Evolutionary conservation across 768 basidiomycete species (phyloP).

Genomic region (Rhizopogon roseolus): DNA sequence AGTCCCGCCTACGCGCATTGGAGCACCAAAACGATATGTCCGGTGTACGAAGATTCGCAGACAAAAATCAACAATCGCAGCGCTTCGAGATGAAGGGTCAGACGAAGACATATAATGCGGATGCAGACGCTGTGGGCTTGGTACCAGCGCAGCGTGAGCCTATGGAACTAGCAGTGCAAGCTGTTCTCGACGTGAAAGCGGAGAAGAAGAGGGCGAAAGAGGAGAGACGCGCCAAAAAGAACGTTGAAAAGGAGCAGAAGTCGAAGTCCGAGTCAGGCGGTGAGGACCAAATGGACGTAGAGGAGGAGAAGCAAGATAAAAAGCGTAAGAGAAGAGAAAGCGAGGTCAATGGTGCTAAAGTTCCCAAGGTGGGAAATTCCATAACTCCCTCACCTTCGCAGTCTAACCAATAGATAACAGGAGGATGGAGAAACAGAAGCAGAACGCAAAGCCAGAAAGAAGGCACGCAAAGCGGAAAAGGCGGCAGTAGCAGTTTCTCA

Average conservation of each 20-base stretch:
- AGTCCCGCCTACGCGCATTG: slow-evolving; percentile 85
- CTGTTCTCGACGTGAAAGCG: slow-evolving; percentile 76
- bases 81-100: slow-evolving; percentile 80
- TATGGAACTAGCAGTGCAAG: slow-evolving; percentile 69
- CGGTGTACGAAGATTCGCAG: slow-evolving; percentile 62
- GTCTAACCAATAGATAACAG: slow-evolving; percentile 17
- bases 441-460: slow-evolving; percentile 76
- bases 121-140: slow-evolving; percentile 78
- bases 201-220: slow-evolving; percentile 83
- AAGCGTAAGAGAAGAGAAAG: slow-evolving; percentile 53
- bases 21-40: slow-evolving; percentile 78
- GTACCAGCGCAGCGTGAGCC: slow-evolving; percentile 84
- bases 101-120: slow-evolving; percentile 79
- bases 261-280: slow-evolving; percentile 27
- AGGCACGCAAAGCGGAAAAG: slow-evolving; percentile 77
- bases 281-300: slow-evolving; percentile 40
- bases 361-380: slow-evolving; percentile 34
- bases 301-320: slow-evolving; percentile 33
- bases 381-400: not conserved
- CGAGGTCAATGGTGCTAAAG: slow-evolving; percentile 40
- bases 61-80: slow-evolving; percentile 62
- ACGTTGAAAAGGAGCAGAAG: slow-evolving; percentile 46
- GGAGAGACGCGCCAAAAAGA: slow-evolving; percentile 69
- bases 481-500: slow-evolving; percentile 33
- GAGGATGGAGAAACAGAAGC: slow-evolving; percentile 69